Conservation (phyloP, 805 yeast genomes). For the Hanseniaspora valbyensis region DNA sequence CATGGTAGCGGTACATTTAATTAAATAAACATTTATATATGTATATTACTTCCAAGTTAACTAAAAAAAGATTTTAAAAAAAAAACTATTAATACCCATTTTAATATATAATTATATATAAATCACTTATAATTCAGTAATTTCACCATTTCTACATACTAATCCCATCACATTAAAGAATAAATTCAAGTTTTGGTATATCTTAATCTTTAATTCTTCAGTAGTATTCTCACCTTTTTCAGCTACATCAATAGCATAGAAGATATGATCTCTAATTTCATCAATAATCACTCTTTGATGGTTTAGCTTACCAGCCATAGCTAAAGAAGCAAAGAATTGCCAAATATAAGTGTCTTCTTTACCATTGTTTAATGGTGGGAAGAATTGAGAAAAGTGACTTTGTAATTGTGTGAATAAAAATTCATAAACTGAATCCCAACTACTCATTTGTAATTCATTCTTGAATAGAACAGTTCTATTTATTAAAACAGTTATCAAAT, state of each 20-base stretch:
- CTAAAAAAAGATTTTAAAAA: neutral
- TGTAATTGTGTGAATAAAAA: slow-evolving; percentile 68
- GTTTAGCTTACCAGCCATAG: slow-evolving; percentile 77
- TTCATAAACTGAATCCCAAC: slow-evolving; percentile 74
- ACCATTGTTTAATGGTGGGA: slow-evolving; percentile 52
- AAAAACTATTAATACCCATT: neutral
- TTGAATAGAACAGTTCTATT: slow-evolving; percentile 85
- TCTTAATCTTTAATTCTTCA: slow-evolving; percentile 37
- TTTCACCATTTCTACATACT: slow-evolving; percentile 81
- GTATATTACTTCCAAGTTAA: too few relatives aligned
- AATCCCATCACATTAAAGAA: slow-evolving; percentile 94
- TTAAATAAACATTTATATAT: too few relatives aligned
- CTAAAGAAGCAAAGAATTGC: slow-evolving; percentile 92
- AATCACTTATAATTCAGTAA: slow-evolving; percentile 47
- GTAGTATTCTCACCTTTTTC: slow-evolving; percentile 27
- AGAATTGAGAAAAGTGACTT: slow-evolving; percentile 62
- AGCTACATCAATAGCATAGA: slow-evolving; percentile 73
- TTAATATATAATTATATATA: neutral
- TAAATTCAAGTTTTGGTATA: slow-evolving; percentile 72
- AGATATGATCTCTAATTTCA: slow-evolving; percentile 85
- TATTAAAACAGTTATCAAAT: slow-evolving; percentile 76
- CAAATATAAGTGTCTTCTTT: slow-evolving; percentile 56
- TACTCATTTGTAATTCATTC: slow-evolving; percentile 49
- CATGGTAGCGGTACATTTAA: neutral
- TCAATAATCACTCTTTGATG: slow-evolving; percentile 92